phyloP scores from a whole-genome alignment of 139 green algal species.

The Pseudopediastrum boryanum region DNA sequence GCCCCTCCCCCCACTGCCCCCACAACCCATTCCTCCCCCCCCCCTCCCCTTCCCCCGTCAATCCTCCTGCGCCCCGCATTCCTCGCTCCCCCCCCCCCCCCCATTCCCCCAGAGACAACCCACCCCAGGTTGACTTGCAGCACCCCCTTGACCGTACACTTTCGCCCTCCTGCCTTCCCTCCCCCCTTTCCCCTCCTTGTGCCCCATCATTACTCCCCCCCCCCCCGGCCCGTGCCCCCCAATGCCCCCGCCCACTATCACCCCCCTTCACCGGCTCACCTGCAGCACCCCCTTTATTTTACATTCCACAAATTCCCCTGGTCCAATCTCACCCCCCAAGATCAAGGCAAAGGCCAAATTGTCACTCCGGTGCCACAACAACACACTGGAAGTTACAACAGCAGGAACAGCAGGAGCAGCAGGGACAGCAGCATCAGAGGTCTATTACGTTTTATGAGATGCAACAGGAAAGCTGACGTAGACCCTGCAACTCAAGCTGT shows the following conservation, averaged over 20 bases:
- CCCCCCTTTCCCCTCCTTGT: too few species aligned
- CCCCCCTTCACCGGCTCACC: conserved; percentile 39
- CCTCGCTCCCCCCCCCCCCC: background rate
- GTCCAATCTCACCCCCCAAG: conserved; percentile 60
- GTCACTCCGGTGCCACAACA: conserved; percentile 83
- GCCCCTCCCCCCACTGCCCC: too few species aligned
- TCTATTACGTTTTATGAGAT: too few species aligned
- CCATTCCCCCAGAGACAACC: background rate
- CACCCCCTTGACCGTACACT: conserved; percentile 78
- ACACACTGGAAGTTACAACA: conserved; percentile 70
- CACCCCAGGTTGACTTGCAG: conserved; percentile 63
- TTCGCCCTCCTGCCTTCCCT: too few species aligned
- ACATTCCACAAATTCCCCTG: conserved; percentile 76
- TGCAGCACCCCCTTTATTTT: conserved; percentile 82
- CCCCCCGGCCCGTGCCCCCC: background rate
- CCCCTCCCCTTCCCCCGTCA: too few species aligned
- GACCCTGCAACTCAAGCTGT: too few species aligned
- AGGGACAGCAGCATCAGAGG: too few species aligned
- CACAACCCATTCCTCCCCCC: too few species aligned
- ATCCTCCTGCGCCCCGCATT: too few species aligned
- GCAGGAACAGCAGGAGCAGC: too few species aligned
- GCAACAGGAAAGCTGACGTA: too few species aligned
- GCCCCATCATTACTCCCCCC: background rate
- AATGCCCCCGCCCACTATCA: background rate
- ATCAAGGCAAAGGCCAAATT: conserved; percentile 80